These are phyloP conservation scores for Phialophora tarda DNA, from an alignment of 2,329 filamentous ascomycete genomes.

Conservation along the genomic window DNA sequence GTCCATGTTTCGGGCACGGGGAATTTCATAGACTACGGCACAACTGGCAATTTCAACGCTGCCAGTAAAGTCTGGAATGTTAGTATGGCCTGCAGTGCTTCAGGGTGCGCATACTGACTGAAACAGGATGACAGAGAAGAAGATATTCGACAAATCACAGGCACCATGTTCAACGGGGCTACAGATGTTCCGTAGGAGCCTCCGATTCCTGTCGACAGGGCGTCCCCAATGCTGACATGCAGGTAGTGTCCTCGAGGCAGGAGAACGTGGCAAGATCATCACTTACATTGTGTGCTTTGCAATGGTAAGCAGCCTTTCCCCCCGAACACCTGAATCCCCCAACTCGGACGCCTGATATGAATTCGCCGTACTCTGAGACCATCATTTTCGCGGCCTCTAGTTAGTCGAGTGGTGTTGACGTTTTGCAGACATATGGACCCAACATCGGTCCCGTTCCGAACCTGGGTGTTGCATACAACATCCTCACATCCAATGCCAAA, in stretches of 20 bases:
- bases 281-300: conserved; percentile 32
- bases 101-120: neutral
- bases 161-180: conserved; percentile 29
- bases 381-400: neutral
- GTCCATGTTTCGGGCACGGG: conserved; percentile 29
- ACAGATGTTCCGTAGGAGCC: conserved; percentile 24
- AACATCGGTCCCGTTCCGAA: conserved; percentile 23
- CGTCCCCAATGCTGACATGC: neutral
- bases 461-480: conserved; percentile 24
- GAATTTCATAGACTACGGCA: conserved; percentile 31
- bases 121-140: conserved; percentile 30
- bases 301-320: neutral
- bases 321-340: neutral
- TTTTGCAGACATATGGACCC: conserved; percentile 20
- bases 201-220: neutral
- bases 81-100: neutral
- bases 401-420: neutral
- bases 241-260: conserved; percentile 26
- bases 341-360: neutral
- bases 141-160: conserved; percentile 26
- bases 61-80: conserved; percentile 34
- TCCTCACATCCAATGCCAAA: conserved; percentile 21
- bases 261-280: conserved; percentile 25
- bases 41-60: conserved; percentile 27
- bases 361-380: neutral